Base-by-base conservation (phyloP, 768 basidiomycete genomes). In the Hydnum rufescens region DNA sequence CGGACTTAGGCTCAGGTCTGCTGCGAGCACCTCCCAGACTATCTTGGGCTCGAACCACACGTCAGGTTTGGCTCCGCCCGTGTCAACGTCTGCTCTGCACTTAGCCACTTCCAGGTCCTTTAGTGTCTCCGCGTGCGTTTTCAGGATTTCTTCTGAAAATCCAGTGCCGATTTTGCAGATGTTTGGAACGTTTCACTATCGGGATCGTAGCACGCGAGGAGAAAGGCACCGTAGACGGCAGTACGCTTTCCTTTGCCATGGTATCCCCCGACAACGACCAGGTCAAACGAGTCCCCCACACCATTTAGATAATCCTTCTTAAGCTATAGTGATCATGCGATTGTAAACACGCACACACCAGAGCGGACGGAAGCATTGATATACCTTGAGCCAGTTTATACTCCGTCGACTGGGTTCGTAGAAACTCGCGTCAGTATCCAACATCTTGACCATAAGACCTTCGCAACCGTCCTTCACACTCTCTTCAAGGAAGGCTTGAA, bases 141-240 rank as follows among this genome's bases (percentile, higher is more conserved):
- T 78, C 31, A 99, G 65, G 54, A 75, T 72, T 62, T 97, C 95
- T 60, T 99, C 95, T 53, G 82, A 85, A 68, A 99, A 97, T 1
- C 95, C 95, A 0, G 95, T 99, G 5, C 95, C 95, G 58, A 99
- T 95, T 65, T 99, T 99, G 74, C 95, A 97, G 51, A 97, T 89
- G 3, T 90, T 62, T 99, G 95, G 63, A 75, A 97, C 62, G 86
- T 84, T 64, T 96, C 93, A 19, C 82, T 74, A 58, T 97, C 95
- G 53, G 78, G 71, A 64, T 99, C 95, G 63, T 89, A 97, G 66
- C 93, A 96, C 4, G 95, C 95, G 32, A 99, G 76, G 23, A 97
- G 74, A 76, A 95, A 97, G 8, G 95, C 95, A 49, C 95, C 95
- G 62, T 97, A 99, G 28, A 95, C 86, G 63, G 86, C 83, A 28